Percentiles rank a stretch among this genome's conserved stretches.
Conservation (phyloP, 805 yeast genomes). For the Myxozyma melibiosi region DNA sequence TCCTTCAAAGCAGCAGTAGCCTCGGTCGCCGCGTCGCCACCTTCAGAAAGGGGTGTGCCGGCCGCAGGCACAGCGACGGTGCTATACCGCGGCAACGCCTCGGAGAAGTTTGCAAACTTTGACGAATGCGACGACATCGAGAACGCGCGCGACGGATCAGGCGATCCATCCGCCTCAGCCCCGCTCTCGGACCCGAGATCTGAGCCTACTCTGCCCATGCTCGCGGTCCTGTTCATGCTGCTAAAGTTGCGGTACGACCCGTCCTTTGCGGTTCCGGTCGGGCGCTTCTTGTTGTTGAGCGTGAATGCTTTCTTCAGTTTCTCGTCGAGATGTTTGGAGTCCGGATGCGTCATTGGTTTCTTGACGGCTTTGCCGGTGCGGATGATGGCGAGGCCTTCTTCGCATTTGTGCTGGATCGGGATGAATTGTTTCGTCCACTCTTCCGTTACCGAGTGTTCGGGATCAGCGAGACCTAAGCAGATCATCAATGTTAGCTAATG, state of each 20-base stretch:
- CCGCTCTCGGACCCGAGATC: conserved; percentile 17
- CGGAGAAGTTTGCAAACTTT: conserved; percentile 6
- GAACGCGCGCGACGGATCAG: conserved; percentile 2
- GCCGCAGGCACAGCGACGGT: background rate
- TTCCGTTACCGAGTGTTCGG: conserved; percentile 29
- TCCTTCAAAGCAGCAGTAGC: background rate
- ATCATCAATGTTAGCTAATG: background rate
- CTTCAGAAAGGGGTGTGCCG: background rate
- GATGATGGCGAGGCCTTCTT: conserved; percentile 37
- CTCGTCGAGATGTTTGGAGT: conserved; percentile 22
- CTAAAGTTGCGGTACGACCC: conserved; percentile 26
- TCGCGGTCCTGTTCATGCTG: conserved; percentile 10
- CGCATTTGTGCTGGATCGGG: conserved; percentile 37
- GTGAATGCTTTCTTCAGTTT: conserved; percentile 37
- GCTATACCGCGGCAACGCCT: conserved; percentile 14
- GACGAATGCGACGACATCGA: conserved; percentile 14
- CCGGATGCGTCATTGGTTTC: conserved; percentile 37
- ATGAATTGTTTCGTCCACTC: conserved; percentile 40
- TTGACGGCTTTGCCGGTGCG: conserved; percentile 39
- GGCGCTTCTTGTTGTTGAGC: conserved; percentile 43
- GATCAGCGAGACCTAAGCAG: conserved; percentile 7
- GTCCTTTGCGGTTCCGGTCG: conserved; percentile 26
- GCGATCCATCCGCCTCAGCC: conserved; percentile 9
- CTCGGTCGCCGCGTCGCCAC: background rate
- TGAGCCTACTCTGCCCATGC: conserved; percentile 13